Evolutionary conservation across 2,329 filamentous ascomycete species (phyloP), one percentile per base, ranked within the genome.

Genomic region (Chrysoporthe cubensis): DNA sequence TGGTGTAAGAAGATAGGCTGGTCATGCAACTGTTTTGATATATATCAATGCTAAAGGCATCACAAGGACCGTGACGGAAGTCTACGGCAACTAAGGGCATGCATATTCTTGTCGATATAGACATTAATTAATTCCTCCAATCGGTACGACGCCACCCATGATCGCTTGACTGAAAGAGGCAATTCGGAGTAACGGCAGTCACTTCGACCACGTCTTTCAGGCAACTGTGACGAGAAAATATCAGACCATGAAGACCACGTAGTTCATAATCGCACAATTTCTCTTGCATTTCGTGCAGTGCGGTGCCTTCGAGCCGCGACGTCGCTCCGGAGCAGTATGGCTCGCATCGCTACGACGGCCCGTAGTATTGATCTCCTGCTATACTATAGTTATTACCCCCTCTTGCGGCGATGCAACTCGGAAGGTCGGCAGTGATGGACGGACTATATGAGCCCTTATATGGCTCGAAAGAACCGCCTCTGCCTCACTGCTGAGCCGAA

Each of bases 91-190:
- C 32, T 14, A 34, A 4, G 14, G 54, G 14, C 54, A 21, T 34
- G 50, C 5, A 13, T 5, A 54, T 16, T 46, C 11, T 32, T 34
- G 34, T 42, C 18, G 21, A 34, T 26, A 26, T 26, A 26, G 26
- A 34, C n/a, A 6, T 34, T 43, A 54, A 40, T 9, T 26, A 61
- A 64, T 64, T n/a, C 62, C 62, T 46, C 62, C 62, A 64, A 64
- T 64, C 62, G 62, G 62, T 11, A 40, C 16, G 13, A 43, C 62
- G 48, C 37, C 48, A 32, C 14, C 62, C 46, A n/a, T 46, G 2
- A 11, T 32, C 11, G 1, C 61, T 26, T n/a, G 8, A 13, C 50
- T 50, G 8, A 46, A 64, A 46, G 14, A 11, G 62, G 50, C 9
- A 64, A 46, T 43, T 46, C 50, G 48, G 50, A 63, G 26, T 32